Evolutionary conservation across 352 stramenopile genomes (phyloP).

Genomic region (Aphanomyces astaci): DNA sequence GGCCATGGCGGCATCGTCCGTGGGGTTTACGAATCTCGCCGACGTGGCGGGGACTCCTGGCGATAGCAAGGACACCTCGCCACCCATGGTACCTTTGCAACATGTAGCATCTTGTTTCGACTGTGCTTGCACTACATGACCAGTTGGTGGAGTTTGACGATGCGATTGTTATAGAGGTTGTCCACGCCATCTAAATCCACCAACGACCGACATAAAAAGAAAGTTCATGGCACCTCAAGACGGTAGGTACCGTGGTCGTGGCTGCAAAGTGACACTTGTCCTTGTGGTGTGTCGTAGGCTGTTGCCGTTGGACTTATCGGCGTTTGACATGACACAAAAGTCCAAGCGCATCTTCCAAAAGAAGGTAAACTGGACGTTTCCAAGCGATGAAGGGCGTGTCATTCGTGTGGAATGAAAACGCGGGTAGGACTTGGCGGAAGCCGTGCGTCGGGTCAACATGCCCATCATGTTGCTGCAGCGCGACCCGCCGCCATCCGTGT

Average conservation of each 20-base stretch:
- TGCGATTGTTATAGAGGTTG: not conserved
- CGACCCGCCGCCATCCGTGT: slow-evolving; percentile 25
- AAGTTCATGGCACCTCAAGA: not conserved
- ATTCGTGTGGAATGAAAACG: no score
- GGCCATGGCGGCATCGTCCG: not conserved
- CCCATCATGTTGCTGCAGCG: slow-evolving; percentile 48
- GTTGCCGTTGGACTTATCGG: slow-evolving; percentile 17
- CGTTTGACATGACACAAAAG: slow-evolving; percentile 13
- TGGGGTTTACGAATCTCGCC: slow-evolving; percentile 17
- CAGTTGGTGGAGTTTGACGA: not conserved
- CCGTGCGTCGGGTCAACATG: slow-evolving; percentile 62
- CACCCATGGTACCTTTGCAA: no score
- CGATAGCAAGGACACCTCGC: not conserved
- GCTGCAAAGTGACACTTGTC: not conserved
- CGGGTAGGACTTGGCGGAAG: slow-evolving; percentile 59
- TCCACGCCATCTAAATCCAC: not conserved
- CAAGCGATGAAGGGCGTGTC: no score
- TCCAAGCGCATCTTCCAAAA: slow-evolving; percentile 21
- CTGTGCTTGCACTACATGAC: no score
- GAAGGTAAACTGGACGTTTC: no score
- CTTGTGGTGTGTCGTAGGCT: not conserved
- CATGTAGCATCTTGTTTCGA: no score
- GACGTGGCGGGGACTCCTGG: not conserved
- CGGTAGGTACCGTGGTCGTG: not conserved
- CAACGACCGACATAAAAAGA: slow-evolving; percentile 18